Conservation (phyloP, 495 filamentous ascomycete species). For the Podospora australis region DNA sequence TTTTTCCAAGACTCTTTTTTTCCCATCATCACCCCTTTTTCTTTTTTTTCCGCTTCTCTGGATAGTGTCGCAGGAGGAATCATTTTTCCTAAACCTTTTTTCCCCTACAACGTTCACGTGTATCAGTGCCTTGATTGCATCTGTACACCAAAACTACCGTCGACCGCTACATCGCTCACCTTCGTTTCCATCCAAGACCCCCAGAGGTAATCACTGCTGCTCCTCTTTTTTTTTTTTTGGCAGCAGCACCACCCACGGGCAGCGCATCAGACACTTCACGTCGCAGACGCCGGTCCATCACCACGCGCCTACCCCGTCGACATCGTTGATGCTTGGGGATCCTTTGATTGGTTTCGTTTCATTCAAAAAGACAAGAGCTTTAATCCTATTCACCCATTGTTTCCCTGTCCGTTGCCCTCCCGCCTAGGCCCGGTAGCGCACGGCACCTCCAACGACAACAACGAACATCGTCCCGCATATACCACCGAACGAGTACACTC, state of each 20-base stretch:
- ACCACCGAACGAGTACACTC: conserved; percentile 5
- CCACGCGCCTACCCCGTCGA: conserved; percentile 23
- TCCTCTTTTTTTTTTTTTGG: conserved; percentile 4
- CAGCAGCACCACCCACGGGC: conserved; percentile 10
- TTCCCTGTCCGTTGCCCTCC: conserved; percentile 20
- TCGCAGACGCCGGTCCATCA: conserved; percentile 27
- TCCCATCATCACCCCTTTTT: conserved; percentile 15
- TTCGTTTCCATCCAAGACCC: conserved; percentile 13
- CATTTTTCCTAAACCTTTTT: not conserved
- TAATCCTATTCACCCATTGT: conserved; percentile 37
- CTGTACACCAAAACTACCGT: not conserved
- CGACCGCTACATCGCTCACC: conserved; percentile 1
- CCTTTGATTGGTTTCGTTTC: conserved; percentile 37
- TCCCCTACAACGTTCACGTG: conserved; percentile 17
- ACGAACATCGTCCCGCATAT: conserved; percentile 8
- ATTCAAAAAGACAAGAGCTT: conserved; percentile 30
- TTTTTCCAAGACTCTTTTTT: conserved; percentile 28
- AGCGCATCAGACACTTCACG: conserved; percentile 28
- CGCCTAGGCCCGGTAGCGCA: conserved; percentile 18
- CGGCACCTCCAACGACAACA: conserved; percentile 8
- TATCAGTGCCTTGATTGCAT: not conserved
- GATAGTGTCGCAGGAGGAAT: conserved; percentile 25
- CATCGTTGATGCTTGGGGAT: conserved; percentile 29
- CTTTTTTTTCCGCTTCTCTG: conserved; percentile 25
- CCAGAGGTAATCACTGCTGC: conserved; percentile 24